Evolutionary conservation across 139 green algal genomes (phyloP).

Genomic region (Gonium pectorale): DNA sequence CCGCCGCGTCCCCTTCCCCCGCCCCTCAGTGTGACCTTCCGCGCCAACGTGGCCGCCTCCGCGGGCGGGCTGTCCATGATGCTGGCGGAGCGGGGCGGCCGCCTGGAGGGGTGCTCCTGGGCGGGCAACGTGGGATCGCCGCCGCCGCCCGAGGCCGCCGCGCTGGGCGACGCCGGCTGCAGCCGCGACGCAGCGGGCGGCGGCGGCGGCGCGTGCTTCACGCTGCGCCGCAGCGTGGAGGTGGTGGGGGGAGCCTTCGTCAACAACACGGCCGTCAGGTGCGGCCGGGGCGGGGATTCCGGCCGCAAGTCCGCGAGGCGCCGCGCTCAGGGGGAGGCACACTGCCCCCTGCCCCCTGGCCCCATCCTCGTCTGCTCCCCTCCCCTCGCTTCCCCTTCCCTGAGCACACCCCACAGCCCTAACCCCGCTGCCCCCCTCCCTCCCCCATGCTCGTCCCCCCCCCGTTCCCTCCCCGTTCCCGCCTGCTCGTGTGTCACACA

Average conservation of each 20-base stretch:
- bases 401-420: too few species aligned
- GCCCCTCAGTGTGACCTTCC: background rate
- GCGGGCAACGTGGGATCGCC: background rate
- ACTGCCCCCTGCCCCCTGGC: too few species aligned
- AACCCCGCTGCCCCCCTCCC: too few species aligned
- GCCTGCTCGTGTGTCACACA: background rate
- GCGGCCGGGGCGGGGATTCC: background rate
- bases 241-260: background rate
- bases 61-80: background rate
- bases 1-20: background rate
- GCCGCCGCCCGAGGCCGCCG: background rate
- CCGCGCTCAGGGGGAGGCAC: too few species aligned
- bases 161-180: background rate
- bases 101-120: background rate
- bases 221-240: background rate
- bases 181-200: background rate
- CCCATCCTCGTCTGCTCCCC: too few species aligned
- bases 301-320: too few species aligned
- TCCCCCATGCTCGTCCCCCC: too few species aligned
- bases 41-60: background rate
- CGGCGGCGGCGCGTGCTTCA: background rate
- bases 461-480: too few species aligned
- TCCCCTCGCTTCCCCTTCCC: too few species aligned
- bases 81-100: conserved; percentile 9
- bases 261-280: conserved; percentile 3